phyloP scores from a whole-genome alignment of 2,329 filamentous ascomycete species.

The Phaeoacremonium minimum region DNA sequence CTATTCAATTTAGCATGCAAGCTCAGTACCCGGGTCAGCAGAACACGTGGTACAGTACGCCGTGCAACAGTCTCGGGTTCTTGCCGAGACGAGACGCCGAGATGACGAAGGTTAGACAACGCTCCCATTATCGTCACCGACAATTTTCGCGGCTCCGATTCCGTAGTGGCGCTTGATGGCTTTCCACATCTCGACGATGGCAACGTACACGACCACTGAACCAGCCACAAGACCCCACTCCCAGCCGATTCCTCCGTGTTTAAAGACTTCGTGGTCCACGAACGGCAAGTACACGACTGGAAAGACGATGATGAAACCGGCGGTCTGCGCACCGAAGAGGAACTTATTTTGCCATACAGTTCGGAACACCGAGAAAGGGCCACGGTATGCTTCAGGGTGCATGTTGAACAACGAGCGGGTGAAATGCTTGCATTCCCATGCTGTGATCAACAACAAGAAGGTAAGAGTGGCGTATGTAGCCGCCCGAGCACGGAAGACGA shows the following conservation, averaged over 20 bases:
- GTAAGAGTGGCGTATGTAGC: slow-evolving; percentile 67
- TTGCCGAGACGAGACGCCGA: too few species aligned
- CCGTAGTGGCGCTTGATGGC: slow-evolving; percentile 44
- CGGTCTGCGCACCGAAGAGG: slow-evolving; percentile 59
- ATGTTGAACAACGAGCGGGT: slow-evolving; percentile 66
- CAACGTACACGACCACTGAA: slow-evolving; percentile 55
- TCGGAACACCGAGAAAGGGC: slow-evolving; percentile 44
- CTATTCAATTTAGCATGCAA: too few species aligned
- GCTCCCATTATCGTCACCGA: not conserved
- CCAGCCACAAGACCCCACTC: slow-evolving; percentile 68
- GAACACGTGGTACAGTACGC: too few species aligned
- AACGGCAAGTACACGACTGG: slow-evolving; percentile 65
- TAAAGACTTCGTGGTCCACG: slow-evolving; percentile 63
- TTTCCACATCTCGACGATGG: slow-evolving; percentile 66
- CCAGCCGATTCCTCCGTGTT: slow-evolving; percentile 64
- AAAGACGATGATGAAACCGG: slow-evolving; percentile 55
- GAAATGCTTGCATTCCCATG: slow-evolving; percentile 72
- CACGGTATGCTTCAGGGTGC: slow-evolving; percentile 46
- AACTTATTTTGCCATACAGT: slow-evolving; percentile 69
- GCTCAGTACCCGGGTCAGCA: too few species aligned
- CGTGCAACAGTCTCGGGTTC: too few species aligned
- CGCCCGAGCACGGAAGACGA: slow-evolving; percentile 60
- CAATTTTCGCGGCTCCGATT: not conserved
- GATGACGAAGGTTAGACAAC: too few species aligned
- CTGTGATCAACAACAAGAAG: slow-evolving; percentile 63